A percentile compares a stretch with the other conserved stretches of the same genome.
Conservation (phyloP, 2,329 filamentous ascomycete species). For the Aspergillus ibericus region DNA sequence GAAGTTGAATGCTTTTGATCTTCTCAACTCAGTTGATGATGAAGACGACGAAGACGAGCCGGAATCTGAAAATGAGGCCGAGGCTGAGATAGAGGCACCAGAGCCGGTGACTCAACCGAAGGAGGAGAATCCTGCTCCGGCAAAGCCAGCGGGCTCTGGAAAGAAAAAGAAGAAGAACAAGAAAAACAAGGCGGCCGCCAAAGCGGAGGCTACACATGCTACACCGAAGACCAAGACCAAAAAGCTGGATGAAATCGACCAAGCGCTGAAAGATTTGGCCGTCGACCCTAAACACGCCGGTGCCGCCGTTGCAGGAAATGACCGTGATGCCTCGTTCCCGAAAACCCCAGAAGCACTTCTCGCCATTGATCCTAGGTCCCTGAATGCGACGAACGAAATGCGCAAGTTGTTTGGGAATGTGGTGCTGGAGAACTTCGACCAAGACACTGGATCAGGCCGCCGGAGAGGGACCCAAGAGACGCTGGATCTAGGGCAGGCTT, state of each 20-base stretch:
- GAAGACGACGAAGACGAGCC: conserved; percentile 41
- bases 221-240: conserved; percentile 24
- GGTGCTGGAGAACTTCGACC: conserved; percentile 60
- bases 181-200: conserved; percentile 57
- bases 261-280: conserved; percentile 60
- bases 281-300: conserved; percentile 35
- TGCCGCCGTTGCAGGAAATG: conserved; percentile 37
- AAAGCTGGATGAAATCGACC: conserved; percentile 65
- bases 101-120: conserved; percentile 12
- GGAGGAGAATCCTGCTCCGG: conserved; percentile 21
- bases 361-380: conserved; percentile 66
- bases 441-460: conserved; percentile 45
- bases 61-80: conserved; percentile 27
- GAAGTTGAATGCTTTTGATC: conserved; percentile 56
- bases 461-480: conserved; percentile 53
- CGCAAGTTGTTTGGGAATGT: conserved; percentile 68
- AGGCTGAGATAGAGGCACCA: conserved; percentile 14
- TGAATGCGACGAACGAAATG: conserved; percentile 93
- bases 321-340: conserved; percentile 33
- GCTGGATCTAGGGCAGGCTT: conserved; percentile 54
- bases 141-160: conserved; percentile 21
- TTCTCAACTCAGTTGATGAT: conserved; percentile 49
- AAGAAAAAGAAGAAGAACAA: conserved; percentile 56
- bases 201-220: conserved; percentile 30
- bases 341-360: conserved; percentile 54